These are phyloP conservation scores for Yamadazyma diospyri DNA, from an alignment of 1,139 yeast species.

Conservation along the genomic window DNA sequence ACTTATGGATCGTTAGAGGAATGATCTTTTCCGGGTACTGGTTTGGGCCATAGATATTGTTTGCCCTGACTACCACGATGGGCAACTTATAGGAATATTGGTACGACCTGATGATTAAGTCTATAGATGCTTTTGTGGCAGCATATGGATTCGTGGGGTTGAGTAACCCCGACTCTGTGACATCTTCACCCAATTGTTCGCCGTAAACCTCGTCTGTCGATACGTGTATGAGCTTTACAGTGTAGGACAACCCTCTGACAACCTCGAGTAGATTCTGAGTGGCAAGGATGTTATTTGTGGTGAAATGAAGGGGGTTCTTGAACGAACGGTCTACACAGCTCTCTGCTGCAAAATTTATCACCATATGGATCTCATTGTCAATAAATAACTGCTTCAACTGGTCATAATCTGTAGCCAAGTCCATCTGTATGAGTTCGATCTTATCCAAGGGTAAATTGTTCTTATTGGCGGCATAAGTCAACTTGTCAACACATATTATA, in stretches of 20 bases:
- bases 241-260: conserved; percentile 19
- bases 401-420: conserved; percentile 29
- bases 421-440: conserved; percentile 30
- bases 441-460: conserved; percentile 11
- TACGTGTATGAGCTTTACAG: conserved; percentile 41
- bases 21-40: conserved; percentile 59
- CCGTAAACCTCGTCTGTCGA: conserved; percentile 68
- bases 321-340: conserved; percentile 57
- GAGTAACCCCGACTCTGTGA: conserved; percentile 35
- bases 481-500: conserved; percentile 48
- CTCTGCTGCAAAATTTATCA: conserved; percentile 58
- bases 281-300: conserved; percentile 46
- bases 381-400: conserved; percentile 11
- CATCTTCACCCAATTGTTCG: conserved; percentile 25
- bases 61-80: conserved; percentile 43
- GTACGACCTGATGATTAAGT: conserved; percentile 49
- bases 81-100: conserved; percentile 43
- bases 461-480: conserved; percentile 31
- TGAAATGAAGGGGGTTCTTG: conserved; percentile 41
- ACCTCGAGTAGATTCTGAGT: conserved; percentile 51
- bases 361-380: conserved; percentile 25
- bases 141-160: conserved; percentile 60
- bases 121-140: conserved; percentile 58
- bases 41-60: conserved; percentile 54
- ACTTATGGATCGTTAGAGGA: conserved; percentile 25